Percentiles rank a stretch among this genome's conserved stretches.
Conservation (phyloP, 257 asterid species). For the Solanum acaule region DNA sequence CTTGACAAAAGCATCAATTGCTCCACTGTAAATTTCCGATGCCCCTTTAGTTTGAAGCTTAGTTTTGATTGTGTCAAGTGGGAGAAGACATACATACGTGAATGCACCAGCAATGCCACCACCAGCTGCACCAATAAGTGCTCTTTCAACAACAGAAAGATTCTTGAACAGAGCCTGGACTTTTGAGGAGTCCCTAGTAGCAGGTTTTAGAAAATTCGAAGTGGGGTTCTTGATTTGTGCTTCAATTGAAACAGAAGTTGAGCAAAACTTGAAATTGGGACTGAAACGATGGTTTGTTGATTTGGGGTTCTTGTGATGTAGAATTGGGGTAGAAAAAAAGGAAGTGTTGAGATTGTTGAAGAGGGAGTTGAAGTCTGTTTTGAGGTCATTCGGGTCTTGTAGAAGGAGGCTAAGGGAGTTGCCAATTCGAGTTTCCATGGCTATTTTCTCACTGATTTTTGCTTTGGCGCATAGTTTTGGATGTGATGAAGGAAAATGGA, state of each 20-base stretch:
- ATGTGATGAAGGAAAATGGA: not conserved
- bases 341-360: slow-evolving; percentile 59
- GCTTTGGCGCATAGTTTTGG: not conserved
- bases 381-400: slow-evolving; percentile 18
- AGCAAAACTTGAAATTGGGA: slow-evolving; percentile 31
- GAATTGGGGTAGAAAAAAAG: slow-evolving; percentile 31
- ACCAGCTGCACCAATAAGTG: slow-evolving; percentile 64
- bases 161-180: slow-evolving; percentile 61
- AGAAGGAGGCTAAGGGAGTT: slow-evolving; percentile 37
- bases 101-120: slow-evolving; percentile 98
- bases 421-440: slow-evolving; percentile 45
- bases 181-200: slow-evolving; percentile 46
- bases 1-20: slow-evolving; percentile 73
- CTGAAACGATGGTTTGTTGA: not conserved
- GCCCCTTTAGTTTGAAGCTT: slow-evolving; percentile 98
- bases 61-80: slow-evolving; percentile 86
- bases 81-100: slow-evolving; percentile 88
- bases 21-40: slow-evolving; percentile 66
- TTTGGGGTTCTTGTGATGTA: slow-evolving; percentile 11
- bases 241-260: slow-evolving; percentile 49
- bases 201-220: slow-evolving; percentile 49
- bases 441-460: not conserved
- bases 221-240: slow-evolving; percentile 19
- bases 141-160: slow-evolving; percentile 74
- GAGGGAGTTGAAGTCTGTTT: slow-evolving; percentile 47